A percentile compares a stretch with the other conserved stretches of the same genome.
phyloP scores from a whole-genome alignment of 2,329 filamentous ascomycete species.

The Diplodia sapinea region DNA sequence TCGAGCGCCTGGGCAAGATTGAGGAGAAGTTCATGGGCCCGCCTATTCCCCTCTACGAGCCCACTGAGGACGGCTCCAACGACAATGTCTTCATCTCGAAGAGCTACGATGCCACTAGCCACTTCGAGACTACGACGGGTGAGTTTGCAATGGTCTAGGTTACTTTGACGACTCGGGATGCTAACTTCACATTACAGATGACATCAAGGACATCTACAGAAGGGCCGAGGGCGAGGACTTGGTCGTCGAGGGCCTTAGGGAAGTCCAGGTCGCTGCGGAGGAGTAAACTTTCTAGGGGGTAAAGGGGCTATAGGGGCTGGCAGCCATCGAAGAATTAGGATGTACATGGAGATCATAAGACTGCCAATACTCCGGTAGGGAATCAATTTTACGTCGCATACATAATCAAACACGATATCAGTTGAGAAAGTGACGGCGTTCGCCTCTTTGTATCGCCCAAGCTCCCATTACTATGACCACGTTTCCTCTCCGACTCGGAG shows the following conservation, averaged over 20 bases:
- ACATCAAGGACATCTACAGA: conserved; percentile 91
- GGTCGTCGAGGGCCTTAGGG: conserved; percentile 83
- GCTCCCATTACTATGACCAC: conserved; percentile 19
- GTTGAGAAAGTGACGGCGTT: conserved; percentile 5
- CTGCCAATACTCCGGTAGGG: conserved; percentile 28
- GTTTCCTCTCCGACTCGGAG: conserved; percentile 19
- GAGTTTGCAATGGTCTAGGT: conserved; percentile 36
- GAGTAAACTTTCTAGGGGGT: conserved; percentile 53
- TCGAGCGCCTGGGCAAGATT: conserved; percentile 89
- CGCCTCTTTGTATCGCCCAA: background rate
- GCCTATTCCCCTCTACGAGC: conserved; percentile 93
- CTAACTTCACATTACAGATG: conserved; percentile 65
- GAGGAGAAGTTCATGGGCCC: conserved; percentile 97
- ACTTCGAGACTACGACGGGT: conserved; percentile 89
- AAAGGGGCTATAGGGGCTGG: conserved; percentile 17
- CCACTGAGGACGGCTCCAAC: conserved; percentile 76
- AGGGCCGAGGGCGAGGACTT: conserved; percentile 84
- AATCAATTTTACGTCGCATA: conserved; percentile 28
- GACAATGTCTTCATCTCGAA: conserved; percentile 98
- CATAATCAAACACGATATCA: conserved; percentile 20
- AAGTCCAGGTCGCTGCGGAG: conserved; percentile 74
- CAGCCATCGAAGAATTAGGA: conserved; percentile 29
- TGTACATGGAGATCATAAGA: conserved; percentile 30
- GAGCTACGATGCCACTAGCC: conserved; percentile 96
- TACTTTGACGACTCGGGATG: conserved; percentile 32